Conservation (phyloP, 495 filamentous ascomycete genomes). For the Penicillium bialowiezense region DNA sequence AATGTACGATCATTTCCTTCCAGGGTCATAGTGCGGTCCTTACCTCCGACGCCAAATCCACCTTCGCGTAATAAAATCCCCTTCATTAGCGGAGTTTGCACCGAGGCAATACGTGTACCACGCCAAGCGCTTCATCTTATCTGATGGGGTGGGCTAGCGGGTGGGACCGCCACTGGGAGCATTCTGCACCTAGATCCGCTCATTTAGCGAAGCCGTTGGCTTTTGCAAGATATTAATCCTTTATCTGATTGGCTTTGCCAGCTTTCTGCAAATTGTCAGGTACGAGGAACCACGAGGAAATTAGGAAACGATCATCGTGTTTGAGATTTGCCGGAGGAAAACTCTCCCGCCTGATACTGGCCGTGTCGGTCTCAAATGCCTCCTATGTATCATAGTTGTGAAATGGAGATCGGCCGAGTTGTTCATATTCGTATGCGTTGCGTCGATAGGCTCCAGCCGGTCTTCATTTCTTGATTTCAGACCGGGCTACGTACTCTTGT, state of each 20-base stretch:
- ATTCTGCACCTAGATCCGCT: background rate
- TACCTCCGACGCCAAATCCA: slow-evolving; percentile 1
- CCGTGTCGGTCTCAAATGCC: background rate
- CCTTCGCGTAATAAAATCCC: slow-evolving; percentile 1
- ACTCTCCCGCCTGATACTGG: background rate
- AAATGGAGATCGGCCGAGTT: too few relatives aligned
- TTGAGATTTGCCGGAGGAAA: background rate
- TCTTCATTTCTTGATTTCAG: too few relatives aligned
- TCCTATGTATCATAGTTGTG: too few relatives aligned
- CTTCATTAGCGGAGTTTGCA: background rate
- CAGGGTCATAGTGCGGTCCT: background rate
- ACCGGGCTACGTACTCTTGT: too few relatives aligned
- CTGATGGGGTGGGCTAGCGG: slow-evolving; percentile 1
- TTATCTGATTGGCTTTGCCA: background rate
- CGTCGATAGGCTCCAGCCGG: too few relatives aligned
- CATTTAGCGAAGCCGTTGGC: background rate
- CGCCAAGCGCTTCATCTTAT: slow-evolving; percentile 4
- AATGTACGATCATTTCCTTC: background rate
- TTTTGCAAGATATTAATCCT: background rate
- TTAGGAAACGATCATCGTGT: slow-evolving; percentile 1
- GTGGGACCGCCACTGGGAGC: background rate
- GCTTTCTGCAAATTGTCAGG: background rate
- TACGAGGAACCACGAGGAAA: background rate
- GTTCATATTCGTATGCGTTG: too few relatives aligned
- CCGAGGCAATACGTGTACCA: background rate